A percentile compares a stretch with the other conserved stretches of the same genome.
Evolutionary conservation across 2,329 filamentous ascomycete genomes (phyloP).

Genomic region (Drechslerella coelobrocha): DNA sequence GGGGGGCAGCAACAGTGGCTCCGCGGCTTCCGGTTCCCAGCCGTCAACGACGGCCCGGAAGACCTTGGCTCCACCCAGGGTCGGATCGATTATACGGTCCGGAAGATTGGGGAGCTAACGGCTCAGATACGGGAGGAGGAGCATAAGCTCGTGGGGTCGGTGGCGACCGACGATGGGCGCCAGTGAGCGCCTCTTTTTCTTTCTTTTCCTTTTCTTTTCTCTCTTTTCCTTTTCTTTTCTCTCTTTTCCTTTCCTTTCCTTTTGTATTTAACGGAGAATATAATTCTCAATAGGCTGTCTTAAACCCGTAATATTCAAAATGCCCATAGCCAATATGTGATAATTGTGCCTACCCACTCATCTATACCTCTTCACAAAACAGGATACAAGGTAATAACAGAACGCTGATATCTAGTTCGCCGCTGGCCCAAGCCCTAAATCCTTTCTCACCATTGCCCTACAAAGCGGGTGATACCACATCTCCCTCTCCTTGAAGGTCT

Average conservation of each 20-base stretch:
- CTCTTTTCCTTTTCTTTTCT: no score
- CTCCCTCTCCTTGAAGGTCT: constrained; percentile 84
- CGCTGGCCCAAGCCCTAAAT: constrained; percentile 71
- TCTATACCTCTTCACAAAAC: no score
- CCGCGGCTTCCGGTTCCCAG: background rate
- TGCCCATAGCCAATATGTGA: no score
- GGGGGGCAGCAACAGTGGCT: background rate
- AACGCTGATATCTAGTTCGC: no score
- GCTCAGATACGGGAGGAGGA: background rate
- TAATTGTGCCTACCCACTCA: no score
- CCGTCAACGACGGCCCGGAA: constrained; percentile 1
- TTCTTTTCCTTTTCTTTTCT: background rate
- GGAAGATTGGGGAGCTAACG: background rate
- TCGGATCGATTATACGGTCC: background rate
- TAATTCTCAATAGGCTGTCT: no score
- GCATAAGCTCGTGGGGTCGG: background rate
- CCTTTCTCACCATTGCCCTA: constrained; percentile 82
- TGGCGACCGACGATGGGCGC: background rate
- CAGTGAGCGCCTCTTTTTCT: background rate
- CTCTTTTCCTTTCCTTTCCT: no score
- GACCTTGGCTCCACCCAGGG: background rate
- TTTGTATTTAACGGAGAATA: no score
- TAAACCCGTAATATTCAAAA: no score
- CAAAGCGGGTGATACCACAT: constrained; percentile 98
- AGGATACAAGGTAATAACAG: no score